Conservation (phyloP, 1,284 basidiomycete species). For the Amylostereum areolatum region DNA sequence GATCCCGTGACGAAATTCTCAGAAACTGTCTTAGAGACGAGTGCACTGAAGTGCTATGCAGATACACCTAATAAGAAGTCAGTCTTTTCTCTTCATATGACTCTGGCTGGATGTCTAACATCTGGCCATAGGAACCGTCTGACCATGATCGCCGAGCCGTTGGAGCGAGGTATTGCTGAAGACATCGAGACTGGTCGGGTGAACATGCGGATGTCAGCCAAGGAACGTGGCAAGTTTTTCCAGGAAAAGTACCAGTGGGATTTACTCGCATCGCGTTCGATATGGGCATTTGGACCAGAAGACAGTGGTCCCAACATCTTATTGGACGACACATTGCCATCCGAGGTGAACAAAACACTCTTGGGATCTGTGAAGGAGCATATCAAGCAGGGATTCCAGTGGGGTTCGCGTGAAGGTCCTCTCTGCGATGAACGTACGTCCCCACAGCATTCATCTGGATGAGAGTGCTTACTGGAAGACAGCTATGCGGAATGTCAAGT, state of each 20-base stretch:
- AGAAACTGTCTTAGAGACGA: conserved; percentile 98
- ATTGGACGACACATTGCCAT: conserved; percentile 94
- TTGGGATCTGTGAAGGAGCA: conserved; percentile 88
- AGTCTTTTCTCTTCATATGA: conserved; percentile 15
- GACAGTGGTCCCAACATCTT: conserved; percentile 92
- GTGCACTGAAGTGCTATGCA: conserved; percentile 96
- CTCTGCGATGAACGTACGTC: conserved; percentile 95
- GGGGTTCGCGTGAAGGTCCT: conserved; percentile 96
- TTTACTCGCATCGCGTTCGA: conserved; percentile 91
- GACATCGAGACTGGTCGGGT: conserved; percentile 91
- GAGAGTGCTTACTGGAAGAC: conserved; percentile 2
- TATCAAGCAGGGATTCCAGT: conserved; percentile 99
- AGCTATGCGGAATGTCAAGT: conserved; percentile 99
- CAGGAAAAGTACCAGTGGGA: conserved; percentile 99
- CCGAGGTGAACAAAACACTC: conserved; percentile 94
- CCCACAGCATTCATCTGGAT: not conserved
- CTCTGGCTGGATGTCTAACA: conserved; percentile 6
- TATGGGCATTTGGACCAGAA: conserved; percentile 99
- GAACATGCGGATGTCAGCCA: conserved; percentile 88
- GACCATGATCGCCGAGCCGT: conserved; percentile 96
- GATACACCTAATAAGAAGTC: conserved; percentile 99
- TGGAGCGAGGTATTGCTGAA: conserved; percentile 90
- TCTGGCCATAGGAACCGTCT: conserved; percentile 75
- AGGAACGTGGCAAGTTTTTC: conserved; percentile 91
- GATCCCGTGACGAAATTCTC: conserved; percentile 98